phyloP scores from a whole-genome alignment of 176 grass and related monocot species.

The Raddia guianensis region DNA sequence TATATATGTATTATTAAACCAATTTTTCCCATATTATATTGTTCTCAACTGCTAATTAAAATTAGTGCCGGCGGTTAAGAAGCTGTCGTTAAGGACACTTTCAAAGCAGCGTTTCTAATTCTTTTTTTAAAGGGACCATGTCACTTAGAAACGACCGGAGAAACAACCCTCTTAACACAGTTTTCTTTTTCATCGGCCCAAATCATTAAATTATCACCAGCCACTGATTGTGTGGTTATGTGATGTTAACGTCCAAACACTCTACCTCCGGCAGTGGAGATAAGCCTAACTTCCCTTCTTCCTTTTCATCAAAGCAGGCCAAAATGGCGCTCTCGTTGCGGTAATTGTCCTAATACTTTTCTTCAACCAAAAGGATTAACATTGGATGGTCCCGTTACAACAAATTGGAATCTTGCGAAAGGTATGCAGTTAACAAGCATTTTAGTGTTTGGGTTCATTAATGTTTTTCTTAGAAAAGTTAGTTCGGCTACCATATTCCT shows the following conservation, averaged over 20 bases:
- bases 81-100: too few species aligned
- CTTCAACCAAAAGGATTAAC: conserved; percentile 31
- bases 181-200: too few species aligned
- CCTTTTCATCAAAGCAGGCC: conserved; percentile 30
- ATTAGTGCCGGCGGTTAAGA: too few species aligned
- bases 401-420: conserved; percentile 43
- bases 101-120: too few species aligned
- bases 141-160: too few species aligned
- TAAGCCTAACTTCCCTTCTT: conserved; percentile 48
- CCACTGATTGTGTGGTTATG: conserved; percentile 12
- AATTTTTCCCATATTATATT: too few species aligned
- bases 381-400: conserved; percentile 47
- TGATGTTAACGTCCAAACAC: conserved; percentile 54
- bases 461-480: conserved; percentile 27
- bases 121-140: too few species aligned
- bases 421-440: conserved; percentile 2
- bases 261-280: conserved; percentile 48
- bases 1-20: too few species aligned
- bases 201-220: too few species aligned
- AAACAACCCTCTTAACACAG: too few species aligned
- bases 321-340: conserved; percentile 35
- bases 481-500: background rate
- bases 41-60: too few species aligned
- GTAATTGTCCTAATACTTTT: conserved; percentile 52
- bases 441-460: conserved; percentile 3